Evolutionary conservation across 2,329 filamentous ascomycete genomes (phyloP), one percentile per base, ranked within the genome.

Genomic region (Xylariaceae sp.): DNA sequence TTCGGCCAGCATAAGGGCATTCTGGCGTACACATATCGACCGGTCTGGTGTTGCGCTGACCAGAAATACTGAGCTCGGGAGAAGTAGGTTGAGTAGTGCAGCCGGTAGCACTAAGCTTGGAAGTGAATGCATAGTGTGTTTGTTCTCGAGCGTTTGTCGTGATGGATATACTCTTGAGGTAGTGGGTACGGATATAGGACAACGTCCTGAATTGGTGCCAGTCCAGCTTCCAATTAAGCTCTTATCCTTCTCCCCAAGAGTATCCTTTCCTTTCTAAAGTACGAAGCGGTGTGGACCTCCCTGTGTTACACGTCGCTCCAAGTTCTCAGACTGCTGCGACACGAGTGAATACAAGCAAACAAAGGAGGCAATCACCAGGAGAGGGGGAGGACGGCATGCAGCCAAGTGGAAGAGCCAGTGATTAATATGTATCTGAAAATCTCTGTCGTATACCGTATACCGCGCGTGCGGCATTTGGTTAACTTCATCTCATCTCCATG

Each of bases 11-110:
- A 76, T 71, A 21, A 61, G 52, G 60, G 75, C 72, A 61, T 76
- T 70, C 49, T 68, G 59, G 46, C 69, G 67, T 51, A 83, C 66
- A 65, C 80, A 82, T 65, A 75, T 71, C 21, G 67, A 62, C 43
- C 59, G 64, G 23, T 61, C 62, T 47, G 65, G 64, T 49, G 53
- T 62, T 19, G 61, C 68, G 50, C 51, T 62, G 65, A 36, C 71
- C 63, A 61, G 70, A 4, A 39, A 31, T 52, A 61, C 71, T 68
- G 57, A 68, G 63, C 23, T 69, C 55, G 61, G 52, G 70, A 72
- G 53, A 69, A 75, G 65, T 68, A 71, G 58, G 71, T 74, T 63
- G 56, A 76, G 60, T 43, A 78, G 64, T 46, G 70, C 65, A 33
- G 70, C 49, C 16, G 63, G 62, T 6, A 65, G 54, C 8, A 52